Evolutionary conservation across 176 grass and related monocot genomes (phyloP), one percentile per base, ranked within the genome.

Genomic region (Cocos nucifera): DNA sequence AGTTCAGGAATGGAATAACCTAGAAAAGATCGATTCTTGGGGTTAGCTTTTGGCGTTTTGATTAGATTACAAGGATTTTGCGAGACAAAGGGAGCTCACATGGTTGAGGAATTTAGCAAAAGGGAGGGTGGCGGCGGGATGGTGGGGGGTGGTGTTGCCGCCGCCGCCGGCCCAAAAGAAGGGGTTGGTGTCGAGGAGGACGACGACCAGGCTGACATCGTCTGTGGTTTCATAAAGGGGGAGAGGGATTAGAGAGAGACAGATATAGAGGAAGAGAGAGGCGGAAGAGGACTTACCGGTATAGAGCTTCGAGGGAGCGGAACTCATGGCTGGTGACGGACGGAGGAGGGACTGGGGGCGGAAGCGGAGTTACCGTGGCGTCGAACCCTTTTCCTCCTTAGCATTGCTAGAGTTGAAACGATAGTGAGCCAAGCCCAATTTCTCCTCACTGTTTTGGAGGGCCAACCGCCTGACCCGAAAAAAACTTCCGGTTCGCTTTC

Each of bases 1-100:
- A 85, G 55, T 88, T 98, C 35, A 98, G 67, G 25, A 86, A 98
- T 54, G 89, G 93, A 35, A 98, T 69, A 32, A 98, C 84, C 93
- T 98, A 48, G 48, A 6, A 68, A 68, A 57, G 4, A 56, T 35
- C 51, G n/a, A 39, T 17, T 22, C n/a, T 56, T 55, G 26, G 7
- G 10, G 24, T 68, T 44, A 68, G n/a, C 21, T 39, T 39, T 35
- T 18, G 30, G 28, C 29, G 17, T 15, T 22, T 1, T 55, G 44
- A 22, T 58, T 18, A 17, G 51, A 53, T 63, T 22, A 64, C 19
- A 29, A 62, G 58, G 51, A 26, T 58, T 70, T 55, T 15, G 4
- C 20, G 50, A 28, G 17, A 12, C 9, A 30, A 44, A 44, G 0
- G n/a, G 20, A 53, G 18, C 17, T 54, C 72, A 96, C 92, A 5